These are phyloP conservation scores for Tinospora cordifolia DNA, from an alignment of 164 flowering plant species.

Conservation along the genomic window DNA sequence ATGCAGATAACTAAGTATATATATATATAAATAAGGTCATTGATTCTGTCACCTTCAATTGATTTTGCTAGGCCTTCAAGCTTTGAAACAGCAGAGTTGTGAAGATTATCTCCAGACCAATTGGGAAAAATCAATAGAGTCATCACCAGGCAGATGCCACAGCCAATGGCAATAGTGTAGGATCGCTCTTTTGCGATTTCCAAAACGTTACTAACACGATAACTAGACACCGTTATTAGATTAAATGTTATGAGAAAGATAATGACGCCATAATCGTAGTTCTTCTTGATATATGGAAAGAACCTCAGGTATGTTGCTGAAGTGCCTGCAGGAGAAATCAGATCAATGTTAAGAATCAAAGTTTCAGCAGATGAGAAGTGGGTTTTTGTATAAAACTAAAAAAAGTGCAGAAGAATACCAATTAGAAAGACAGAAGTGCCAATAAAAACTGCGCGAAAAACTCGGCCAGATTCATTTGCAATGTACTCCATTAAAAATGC, in stretches of 20 bases:
- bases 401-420: slow-evolving; percentile 41
- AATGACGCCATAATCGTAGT: slow-evolving; percentile 82
- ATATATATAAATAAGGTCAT: neutral
- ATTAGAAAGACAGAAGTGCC: slow-evolving; percentile 57
- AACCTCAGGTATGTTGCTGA: slow-evolving; percentile 65
- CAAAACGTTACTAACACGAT: slow-evolving; percentile 53
- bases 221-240: slow-evolving; percentile 78
- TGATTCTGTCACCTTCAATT: slow-evolving; percentile 49
- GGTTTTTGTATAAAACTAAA: neutral
- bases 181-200: slow-evolving; percentile 59
- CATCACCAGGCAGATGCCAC: slow-evolving; percentile 77
- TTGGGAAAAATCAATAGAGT: slow-evolving; percentile 65
- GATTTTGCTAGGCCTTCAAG: slow-evolving; percentile 72
- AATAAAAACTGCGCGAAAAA: slow-evolving; percentile 59
- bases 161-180: slow-evolving; percentile 76
- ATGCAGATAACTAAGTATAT: no score
- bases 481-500: slow-evolving; percentile 66
- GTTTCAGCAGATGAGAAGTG: neutral
- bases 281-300: slow-evolving; percentile 70
- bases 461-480: slow-evolving; percentile 40
- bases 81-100: slow-evolving; percentile 53
- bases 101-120: slow-evolving; percentile 90
- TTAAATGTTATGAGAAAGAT: slow-evolving; percentile 87
- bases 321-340: slow-evolving; percentile 16
- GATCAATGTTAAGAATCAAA: neutral